Conservation (phyloP, 441 rosid genomes). For the Daphne laureola region DNA sequence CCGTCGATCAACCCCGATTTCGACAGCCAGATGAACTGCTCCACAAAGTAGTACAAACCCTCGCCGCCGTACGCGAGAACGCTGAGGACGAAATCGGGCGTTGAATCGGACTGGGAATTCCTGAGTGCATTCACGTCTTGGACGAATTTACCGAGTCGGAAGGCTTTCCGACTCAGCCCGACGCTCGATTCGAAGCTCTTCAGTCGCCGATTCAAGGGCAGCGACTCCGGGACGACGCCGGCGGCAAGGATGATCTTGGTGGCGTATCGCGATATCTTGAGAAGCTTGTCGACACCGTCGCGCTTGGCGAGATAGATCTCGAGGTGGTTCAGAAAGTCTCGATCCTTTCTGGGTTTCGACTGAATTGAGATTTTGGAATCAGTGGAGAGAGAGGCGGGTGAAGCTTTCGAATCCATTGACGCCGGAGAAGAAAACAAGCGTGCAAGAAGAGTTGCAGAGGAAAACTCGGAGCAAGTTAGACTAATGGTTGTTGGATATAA, state of each 20-base stretch:
- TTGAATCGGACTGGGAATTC: constrained; percentile 36
- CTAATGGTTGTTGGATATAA: neutral
- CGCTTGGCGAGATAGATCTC: constrained; percentile 78
- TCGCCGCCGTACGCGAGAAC: constrained; percentile 79
- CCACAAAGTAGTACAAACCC: constrained; percentile 78
- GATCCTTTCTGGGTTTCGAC: constrained; percentile 21
- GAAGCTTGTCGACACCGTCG: constrained; percentile 90
- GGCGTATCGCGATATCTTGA: constrained; percentile 84
- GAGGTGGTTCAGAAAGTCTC: constrained; percentile 65
- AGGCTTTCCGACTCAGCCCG: constrained; percentile 92
- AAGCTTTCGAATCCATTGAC: constrained; percentile 32
- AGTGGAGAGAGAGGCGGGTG: constrained; percentile 8
- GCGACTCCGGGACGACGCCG: constrained; percentile 41
- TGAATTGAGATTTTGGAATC: constrained; percentile 8
- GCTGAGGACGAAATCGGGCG: constrained; percentile 32
- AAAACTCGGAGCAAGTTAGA: neutral
- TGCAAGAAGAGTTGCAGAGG: neutral
- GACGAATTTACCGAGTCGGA: constrained; percentile 85
- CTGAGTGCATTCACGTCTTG: constrained; percentile 74
- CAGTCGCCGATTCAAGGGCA: constrained; percentile 33
- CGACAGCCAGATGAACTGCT: constrained; percentile 80
- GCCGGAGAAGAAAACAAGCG: neutral
- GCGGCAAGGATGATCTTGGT: constrained; percentile 70
- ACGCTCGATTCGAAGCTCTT: constrained; percentile 87
- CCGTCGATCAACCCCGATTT: constrained; percentile 76